Evolutionary conservation across 108 stramenopile genomes (phyloP).

Genomic region (Fistulifera pelliculosa): DNA sequence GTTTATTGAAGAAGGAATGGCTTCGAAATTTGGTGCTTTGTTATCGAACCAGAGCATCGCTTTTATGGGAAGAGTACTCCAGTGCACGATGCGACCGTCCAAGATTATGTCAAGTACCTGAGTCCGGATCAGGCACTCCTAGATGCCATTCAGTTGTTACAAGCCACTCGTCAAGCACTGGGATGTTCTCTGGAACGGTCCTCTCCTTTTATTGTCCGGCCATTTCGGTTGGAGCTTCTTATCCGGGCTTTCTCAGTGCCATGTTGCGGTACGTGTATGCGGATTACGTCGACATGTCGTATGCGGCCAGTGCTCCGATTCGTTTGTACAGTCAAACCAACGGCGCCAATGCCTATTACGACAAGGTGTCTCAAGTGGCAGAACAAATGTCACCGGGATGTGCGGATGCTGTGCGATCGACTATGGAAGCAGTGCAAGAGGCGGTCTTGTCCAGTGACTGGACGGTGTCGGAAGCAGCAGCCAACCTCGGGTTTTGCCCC

Average conservation of each 20-base stretch:
- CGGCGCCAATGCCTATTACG: slow-evolving; percentile 45
- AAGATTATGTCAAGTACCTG: slow-evolving; percentile 9
- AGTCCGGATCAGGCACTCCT: slow-evolving; percentile 43
- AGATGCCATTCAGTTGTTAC: slow-evolving; percentile 14
- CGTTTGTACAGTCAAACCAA: slow-evolving; percentile 66
- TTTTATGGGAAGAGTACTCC: slow-evolving; percentile 50
- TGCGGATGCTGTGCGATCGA: slow-evolving; percentile 26
- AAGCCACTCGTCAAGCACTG: slow-evolving; percentile 17
- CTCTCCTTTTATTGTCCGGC: slow-evolving; percentile 64
- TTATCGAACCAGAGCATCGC: slow-evolving; percentile 47
- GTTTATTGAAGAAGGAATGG: slow-evolving; percentile 23
- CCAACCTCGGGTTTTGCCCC: slow-evolving; percentile 32
- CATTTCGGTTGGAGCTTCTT: slow-evolving; percentile 64
- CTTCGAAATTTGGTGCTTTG: slow-evolving; percentile 44
- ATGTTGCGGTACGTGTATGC: slow-evolving; percentile 58
- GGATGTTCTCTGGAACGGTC: slow-evolving; percentile 32
- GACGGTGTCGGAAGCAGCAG: slow-evolving; percentile 15
- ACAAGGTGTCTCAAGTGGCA: slow-evolving; percentile 48
- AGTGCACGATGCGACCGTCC: background rate
- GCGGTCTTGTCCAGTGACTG: slow-evolving; percentile 3
- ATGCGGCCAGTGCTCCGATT: slow-evolving; percentile 61
- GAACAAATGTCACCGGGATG: slow-evolving; percentile 49
- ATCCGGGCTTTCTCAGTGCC: slow-evolving; percentile 66
- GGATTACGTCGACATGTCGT: slow-evolving; percentile 55
- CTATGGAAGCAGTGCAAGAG: slow-evolving; percentile 24